Percentiles rank a stretch among this genome's conserved stretches.
Conservation (phyloP, 768 basidiomycete species). For the Fibroporia radiculosa region DNA sequence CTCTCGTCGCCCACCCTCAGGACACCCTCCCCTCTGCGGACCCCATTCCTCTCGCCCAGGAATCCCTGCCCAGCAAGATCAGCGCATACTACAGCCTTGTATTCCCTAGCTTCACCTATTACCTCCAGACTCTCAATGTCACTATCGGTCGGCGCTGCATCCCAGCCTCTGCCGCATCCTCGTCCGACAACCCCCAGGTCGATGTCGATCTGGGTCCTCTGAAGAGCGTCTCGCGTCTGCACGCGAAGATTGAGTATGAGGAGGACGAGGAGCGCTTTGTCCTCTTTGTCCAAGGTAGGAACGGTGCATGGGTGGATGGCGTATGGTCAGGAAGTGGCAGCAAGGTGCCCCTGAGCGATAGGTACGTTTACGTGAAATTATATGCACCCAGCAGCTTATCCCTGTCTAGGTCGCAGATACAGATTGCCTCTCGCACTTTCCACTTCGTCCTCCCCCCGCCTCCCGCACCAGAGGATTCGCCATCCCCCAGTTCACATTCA, state of each 20-base stretch:
- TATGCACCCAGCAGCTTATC: constrained; percentile 10
- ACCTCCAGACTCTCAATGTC: constrained; percentile 90
- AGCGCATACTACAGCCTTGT: constrained; percentile 91
- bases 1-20: constrained; percentile 18
- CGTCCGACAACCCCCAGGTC: constrained; percentile 50
- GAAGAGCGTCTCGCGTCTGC: constrained; percentile 95
- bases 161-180: constrained; percentile 49
- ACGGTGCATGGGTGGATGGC: constrained; percentile 97
- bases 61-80: constrained; percentile 60
- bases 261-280: constrained; percentile 84
- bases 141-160: constrained; percentile 89
- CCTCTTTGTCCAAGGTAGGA: constrained; percentile 87
- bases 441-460: constrained; percentile 94
- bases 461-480: constrained; percentile 71
- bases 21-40: constrained; percentile 21
- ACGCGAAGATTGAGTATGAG: constrained; percentile 93
- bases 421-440: constrained; percentile 96
- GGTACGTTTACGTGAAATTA: constrained; percentile 37
- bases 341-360: constrained; percentile 75
- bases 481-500: constrained; percentile 70
- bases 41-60: constrained; percentile 20
- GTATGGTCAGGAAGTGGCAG: constrained; percentile 90
- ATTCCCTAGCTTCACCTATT: constrained; percentile 93
- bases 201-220: constrained; percentile 92
- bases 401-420: constrained; percentile 74